Evolutionary conservation across 768 basidiomycete species (phyloP), one percentile per base, ranked within the genome.

Genomic region (Epithele typhae): DNA sequence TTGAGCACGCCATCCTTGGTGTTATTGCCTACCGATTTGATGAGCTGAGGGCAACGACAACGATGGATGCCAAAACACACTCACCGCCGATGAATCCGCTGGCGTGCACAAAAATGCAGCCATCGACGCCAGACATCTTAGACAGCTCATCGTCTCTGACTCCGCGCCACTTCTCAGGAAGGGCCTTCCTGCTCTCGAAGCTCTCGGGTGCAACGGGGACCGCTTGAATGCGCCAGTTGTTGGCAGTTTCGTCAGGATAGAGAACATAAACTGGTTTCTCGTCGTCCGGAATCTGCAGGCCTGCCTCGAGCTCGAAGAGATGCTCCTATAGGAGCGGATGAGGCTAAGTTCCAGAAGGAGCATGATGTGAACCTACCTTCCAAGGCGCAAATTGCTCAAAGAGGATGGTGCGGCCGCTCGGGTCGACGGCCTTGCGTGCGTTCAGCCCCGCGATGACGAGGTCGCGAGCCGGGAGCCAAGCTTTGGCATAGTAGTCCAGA

Each of bases 21-120:
- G 64, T 87, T 82, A 66, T 94, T 93, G 21, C 89, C 90, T 92
- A 53, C 17, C 2, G 11, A 4, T 2, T 1, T 4, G 15, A 22
- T 14, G 8, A 3, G 19, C 5, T 19, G 25, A 25, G 15, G 18
- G 35, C 1, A 24, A 15, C 18, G 37, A n/a, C 9, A 11, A n/a
- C 25, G 9, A 12, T 48, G 34, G 5, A 18, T 15, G 15, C 11
- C 9, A 15, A 2, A 45, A 24, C 30, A 27, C 23, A 61, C 78
- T 51, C 52, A 83, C 93, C 93, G 58, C 96, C 96, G 59, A 93
- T 98, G 65, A 99, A 99, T 7, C 96, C 96, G 48, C 86, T 87
- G 1, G 94, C 92, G 67, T 99, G 96, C 21, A 94, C 82, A 60
- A 99, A 99, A 44, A 96, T 80, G 42, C 94, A 77, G 1, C 84